Conservation (phyloP, 139 green algal genomes). For the Coccomyxa sp. region DNA sequence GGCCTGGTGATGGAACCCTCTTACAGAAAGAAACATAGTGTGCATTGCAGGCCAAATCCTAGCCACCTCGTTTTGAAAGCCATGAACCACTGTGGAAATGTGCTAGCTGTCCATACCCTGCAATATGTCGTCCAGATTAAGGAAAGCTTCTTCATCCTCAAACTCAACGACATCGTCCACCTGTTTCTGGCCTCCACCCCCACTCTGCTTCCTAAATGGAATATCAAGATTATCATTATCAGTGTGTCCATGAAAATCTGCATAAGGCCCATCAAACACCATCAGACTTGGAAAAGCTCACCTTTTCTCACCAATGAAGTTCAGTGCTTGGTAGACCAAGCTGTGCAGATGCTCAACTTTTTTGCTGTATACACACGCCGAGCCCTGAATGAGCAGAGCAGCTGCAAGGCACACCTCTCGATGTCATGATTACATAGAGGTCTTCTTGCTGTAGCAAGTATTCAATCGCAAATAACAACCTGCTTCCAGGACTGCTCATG, state of each 20-base stretch:
- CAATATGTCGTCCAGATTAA: constrained; percentile 39
- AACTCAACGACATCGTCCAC: constrained; percentile 26
- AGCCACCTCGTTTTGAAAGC: no score
- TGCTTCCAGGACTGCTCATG: no score
- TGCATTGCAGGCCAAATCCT: no score
- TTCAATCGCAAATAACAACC: no score
- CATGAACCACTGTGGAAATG: no score
- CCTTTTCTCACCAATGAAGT: constrained; percentile 37
- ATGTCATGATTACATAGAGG: no score
- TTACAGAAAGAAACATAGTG: no score
- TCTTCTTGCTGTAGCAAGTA: no score
- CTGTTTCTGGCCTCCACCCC: neutral
- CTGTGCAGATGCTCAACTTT: constrained; percentile 87
- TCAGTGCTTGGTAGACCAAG: constrained; percentile 70
- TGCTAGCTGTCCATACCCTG: constrained; percentile 11
- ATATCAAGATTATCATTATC: no score
- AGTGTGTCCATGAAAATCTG: no score
- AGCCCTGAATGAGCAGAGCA: constrained; percentile 65
- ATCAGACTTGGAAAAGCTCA: neutral
- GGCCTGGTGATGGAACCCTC: no score
- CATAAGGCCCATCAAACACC: no score
- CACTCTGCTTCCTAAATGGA: neutral
- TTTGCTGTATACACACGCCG: constrained; percentile 74
- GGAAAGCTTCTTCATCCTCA: constrained; percentile 55
- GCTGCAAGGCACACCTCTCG: constrained; percentile 19